A percentile compares a stretch with the other conserved stretches of the same genome.
Conservation (phyloP, 148 eudicot species). For the Agrostemma githago region DNA sequence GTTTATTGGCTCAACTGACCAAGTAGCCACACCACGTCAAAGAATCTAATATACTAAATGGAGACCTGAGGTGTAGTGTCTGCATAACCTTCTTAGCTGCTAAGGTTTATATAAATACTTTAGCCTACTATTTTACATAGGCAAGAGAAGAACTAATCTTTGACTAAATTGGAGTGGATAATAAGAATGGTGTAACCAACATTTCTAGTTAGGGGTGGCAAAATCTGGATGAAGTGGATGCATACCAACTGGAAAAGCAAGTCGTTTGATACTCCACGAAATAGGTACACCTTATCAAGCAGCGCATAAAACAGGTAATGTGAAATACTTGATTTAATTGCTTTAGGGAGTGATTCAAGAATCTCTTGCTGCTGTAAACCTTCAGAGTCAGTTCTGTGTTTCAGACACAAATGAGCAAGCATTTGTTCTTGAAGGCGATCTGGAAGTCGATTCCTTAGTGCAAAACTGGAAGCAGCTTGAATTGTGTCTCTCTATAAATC, state of each 20-base stretch:
- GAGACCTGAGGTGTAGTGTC: neutral
- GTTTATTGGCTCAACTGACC: neutral
- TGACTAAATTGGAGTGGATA: neutral
- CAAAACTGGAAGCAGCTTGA: slow-evolving; percentile 79
- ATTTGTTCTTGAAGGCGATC: slow-evolving; percentile 73
- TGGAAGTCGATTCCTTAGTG: slow-evolving; percentile 60
- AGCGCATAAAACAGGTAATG: slow-evolving; percentile 60
- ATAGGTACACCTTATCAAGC: slow-evolving; percentile 68
- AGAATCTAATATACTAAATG: neutral
- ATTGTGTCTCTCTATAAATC: slow-evolving; percentile 64
- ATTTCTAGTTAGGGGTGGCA: neutral
- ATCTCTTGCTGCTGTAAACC: slow-evolving; percentile 79
- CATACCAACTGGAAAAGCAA: slow-evolving; percentile 82
- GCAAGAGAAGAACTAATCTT: neutral
- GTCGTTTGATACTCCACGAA: slow-evolving; percentile 68
- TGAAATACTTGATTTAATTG: slow-evolving; percentile 69
- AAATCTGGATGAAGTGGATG: neutral
- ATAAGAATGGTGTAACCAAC: neutral
- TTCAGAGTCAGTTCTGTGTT: slow-evolving; percentile 73
- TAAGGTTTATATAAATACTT: neutral
- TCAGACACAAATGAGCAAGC: slow-evolving; percentile 76
- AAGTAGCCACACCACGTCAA: neutral
- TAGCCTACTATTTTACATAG: neutral
- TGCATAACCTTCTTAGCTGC: neutral
- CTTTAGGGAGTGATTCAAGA: slow-evolving; percentile 76